These are phyloP conservation scores for Carnegiea gigantea DNA, from an alignment of 179 eudicot genomes.

Conservation along the genomic window DNA sequence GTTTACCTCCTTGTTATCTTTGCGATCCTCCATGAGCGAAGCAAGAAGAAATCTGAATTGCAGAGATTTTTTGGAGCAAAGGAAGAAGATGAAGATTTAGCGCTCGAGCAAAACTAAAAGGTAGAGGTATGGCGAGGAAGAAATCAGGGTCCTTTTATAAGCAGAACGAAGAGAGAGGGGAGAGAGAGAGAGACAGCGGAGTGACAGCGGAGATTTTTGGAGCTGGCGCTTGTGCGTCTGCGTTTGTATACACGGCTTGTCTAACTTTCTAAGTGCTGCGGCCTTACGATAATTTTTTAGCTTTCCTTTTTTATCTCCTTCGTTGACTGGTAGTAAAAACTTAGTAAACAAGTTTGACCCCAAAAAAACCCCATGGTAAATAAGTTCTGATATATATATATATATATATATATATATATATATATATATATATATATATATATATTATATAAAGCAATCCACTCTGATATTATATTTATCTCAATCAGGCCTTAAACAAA, in stretches of 20 bases:
- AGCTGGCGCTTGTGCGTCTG: conserved; percentile 3
- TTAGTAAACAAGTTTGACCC: no score
- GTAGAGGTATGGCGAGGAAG: conserved; percentile 6
- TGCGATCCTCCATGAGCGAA: conserved; percentile 32
- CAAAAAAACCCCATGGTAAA: no score
- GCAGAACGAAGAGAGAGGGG: conserved; percentile 4
- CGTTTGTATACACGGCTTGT: neutral
- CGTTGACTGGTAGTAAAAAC: neutral
- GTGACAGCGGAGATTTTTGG: conserved; percentile 17
- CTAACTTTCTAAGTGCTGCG: neutral
- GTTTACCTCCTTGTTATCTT: conserved; percentile 32
- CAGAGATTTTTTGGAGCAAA: neutral
- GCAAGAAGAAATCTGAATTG: neutral
- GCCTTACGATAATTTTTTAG: neutral
- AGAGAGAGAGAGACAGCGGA: conserved; percentile 14
- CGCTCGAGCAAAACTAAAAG: conserved; percentile 1
- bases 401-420: no score
- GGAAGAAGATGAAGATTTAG: neutral
- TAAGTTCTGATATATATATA: no score
- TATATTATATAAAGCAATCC: no score
- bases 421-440: no score
- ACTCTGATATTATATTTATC: no score
- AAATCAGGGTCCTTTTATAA: neutral
- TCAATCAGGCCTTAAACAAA: no score
- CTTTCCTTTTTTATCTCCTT: neutral